phyloP scores from a whole-genome alignment of 139 green algal species.

The Dunaliella primolecta region DNA sequence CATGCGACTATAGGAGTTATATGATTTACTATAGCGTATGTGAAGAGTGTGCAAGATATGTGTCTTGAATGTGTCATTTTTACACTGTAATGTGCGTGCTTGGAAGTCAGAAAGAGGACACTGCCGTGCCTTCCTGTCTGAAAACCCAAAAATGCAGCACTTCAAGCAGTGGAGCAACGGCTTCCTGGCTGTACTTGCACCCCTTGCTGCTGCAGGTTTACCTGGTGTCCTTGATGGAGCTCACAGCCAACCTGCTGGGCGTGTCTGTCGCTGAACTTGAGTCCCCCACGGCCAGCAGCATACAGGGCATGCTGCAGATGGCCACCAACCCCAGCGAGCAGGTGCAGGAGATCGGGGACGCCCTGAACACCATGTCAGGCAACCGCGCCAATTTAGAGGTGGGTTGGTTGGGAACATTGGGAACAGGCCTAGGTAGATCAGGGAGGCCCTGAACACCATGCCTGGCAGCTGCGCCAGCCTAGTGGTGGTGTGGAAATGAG shows the following conservation, averaged over 20 bases:
- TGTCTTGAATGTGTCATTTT: too few species aligned
- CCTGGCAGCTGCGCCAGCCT: constrained; percentile 34
- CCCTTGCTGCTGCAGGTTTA: constrained; percentile 39
- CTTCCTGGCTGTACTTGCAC: too few species aligned
- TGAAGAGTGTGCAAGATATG: too few species aligned
- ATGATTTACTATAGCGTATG: too few species aligned
- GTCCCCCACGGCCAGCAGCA: constrained; percentile 20
- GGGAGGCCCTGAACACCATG: not conserved
- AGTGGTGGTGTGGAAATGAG: constrained; percentile 61
- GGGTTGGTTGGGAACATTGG: constrained; percentile 5
- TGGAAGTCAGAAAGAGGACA: too few species aligned
- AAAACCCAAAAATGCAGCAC: too few species aligned
- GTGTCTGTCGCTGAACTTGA: constrained; percentile 44
- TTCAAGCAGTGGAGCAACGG: too few species aligned
- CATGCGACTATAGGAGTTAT: too few species aligned
- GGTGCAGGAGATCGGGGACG: constrained; percentile 51
- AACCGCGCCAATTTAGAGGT: constrained; percentile 20
- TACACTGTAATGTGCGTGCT: too few species aligned
- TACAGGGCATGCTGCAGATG: constrained; percentile 37
- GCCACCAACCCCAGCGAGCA: constrained; percentile 50
- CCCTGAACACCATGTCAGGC: constrained; percentile 31
- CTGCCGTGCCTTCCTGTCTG: too few species aligned
- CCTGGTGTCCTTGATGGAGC: constrained; percentile 51
- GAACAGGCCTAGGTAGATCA: not conserved
- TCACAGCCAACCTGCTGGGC: constrained; percentile 29